phyloP scores from a whole-genome alignment of 257 asterid species.

The Ophiorrhiza pumila region DNA sequence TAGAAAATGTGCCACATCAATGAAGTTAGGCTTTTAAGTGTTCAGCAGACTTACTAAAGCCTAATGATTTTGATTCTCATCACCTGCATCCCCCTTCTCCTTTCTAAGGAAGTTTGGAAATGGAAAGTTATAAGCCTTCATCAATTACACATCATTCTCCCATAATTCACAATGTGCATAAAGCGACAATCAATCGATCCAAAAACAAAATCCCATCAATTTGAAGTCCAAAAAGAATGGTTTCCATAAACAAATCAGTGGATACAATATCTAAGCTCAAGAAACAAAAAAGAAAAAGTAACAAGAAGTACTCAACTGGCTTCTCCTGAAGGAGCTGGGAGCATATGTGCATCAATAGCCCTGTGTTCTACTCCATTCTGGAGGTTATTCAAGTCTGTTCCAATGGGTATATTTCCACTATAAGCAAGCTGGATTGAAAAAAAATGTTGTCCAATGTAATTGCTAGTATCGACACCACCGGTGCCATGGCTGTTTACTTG shows the following conservation, averaged over 20 bases:
- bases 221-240: background rate
- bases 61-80: background rate
- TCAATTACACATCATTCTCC: background rate
- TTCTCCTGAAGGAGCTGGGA: background rate
- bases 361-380: slow-evolving; percentile 7
- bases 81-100: background rate
- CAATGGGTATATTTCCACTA: background rate
- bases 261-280: background rate
- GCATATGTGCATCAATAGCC: background rate
- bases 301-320: slow-evolving; percentile 4
- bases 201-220: background rate
- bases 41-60: background rate
- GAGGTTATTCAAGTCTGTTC: background rate
- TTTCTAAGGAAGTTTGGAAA: too few species aligned
- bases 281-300: background rate
- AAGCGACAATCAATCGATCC: too few species aligned
- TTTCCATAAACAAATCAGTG: background rate
- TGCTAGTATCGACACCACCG: background rate
- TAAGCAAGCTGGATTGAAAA: slow-evolving; percentile 16
- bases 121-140: too few species aligned
- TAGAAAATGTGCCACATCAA: background rate
- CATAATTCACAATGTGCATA: too few species aligned
- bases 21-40: background rate
- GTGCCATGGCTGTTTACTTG: slow-evolving; percentile 6
- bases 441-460: slow-evolving; percentile 2